Evolutionary conservation across 257 asterid species (phyloP).

Genomic region (Lavandula angustifolia): DNA sequence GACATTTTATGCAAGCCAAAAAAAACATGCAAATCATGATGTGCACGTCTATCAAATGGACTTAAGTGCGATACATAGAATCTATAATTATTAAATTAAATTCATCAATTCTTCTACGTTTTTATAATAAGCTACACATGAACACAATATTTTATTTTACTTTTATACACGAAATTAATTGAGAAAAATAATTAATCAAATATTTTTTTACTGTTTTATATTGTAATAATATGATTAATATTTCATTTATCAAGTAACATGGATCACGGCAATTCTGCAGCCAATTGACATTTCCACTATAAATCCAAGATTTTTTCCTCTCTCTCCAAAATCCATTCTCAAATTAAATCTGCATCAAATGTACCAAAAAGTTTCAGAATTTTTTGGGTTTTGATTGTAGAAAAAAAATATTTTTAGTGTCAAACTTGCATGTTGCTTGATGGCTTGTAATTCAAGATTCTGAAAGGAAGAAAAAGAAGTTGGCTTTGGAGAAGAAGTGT

Average conservation of each 20-base stretch:
- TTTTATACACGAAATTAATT: too few species aligned
- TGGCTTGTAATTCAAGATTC: constrained; percentile 39
- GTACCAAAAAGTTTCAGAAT: constrained; percentile 28
- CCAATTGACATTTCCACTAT: constrained; percentile 7
- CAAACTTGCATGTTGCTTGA: too few species aligned
- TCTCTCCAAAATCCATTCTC: constrained; percentile 10
- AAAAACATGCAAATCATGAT: constrained; percentile 30
- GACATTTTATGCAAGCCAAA: too few species aligned
- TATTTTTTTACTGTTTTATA: constrained; percentile 3
- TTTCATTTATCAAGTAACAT: constrained; percentile 24
- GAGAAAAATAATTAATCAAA: background rate
- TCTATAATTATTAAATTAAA: too few species aligned
- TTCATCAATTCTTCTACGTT: too few species aligned
- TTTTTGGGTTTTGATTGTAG: background rate
- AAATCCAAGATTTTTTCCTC: background rate
- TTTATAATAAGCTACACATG: too few species aligned
- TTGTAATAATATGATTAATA: constrained; percentile 19
- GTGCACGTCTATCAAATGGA: constrained; percentile 36
- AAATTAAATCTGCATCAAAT: constrained; percentile 7
- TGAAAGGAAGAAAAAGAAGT: constrained; percentile 15
- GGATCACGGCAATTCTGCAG: constrained; percentile 30
- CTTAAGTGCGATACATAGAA: too few species aligned
- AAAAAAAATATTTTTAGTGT: background rate
- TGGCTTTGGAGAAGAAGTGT: constrained; percentile 27
- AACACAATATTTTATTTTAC: too few species aligned